phyloP scores from a whole-genome alignment of 1,284 basidiomycete genomes.

The Cryptococcus sp. region DNA sequence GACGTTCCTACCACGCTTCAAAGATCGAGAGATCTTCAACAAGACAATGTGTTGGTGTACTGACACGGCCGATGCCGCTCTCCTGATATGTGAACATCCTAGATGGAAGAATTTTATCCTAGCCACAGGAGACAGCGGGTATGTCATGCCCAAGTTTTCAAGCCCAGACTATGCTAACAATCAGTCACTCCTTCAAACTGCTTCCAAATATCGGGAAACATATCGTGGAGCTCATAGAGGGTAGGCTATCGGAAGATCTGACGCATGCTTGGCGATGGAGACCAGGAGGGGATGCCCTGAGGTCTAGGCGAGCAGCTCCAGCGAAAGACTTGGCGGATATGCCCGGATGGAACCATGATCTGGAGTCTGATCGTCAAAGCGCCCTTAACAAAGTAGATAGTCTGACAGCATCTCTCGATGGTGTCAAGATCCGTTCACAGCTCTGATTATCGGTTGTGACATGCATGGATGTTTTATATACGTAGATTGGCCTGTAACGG shows the following conservation, averaged over 20 bases:
- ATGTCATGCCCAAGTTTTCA: too few relatives aligned
- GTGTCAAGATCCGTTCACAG: too few relatives aligned
- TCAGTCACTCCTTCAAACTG: constrained; percentile 40
- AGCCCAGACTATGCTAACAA: too few relatives aligned
- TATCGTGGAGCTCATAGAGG: constrained; percentile 42
- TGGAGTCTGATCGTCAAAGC: too few relatives aligned
- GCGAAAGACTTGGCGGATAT: constrained; percentile 31
- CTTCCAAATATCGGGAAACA: constrained; percentile 47
- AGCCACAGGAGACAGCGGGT: constrained; percentile 36
- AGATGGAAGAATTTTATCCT: constrained; percentile 29
- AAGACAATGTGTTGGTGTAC: constrained; percentile 45
- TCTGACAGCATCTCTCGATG: too few relatives aligned
- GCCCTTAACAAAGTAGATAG: too few relatives aligned
- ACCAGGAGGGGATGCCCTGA: constrained; percentile 30
- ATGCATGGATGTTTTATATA: too few relatives aligned
- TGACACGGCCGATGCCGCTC: constrained; percentile 35
- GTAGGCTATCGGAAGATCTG: constrained; percentile 27
- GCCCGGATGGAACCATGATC: constrained; percentile 32
- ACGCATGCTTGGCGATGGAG: constrained; percentile 35
- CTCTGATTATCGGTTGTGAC: too few relatives aligned
- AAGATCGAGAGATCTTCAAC: constrained; percentile 27
- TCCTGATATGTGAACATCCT: constrained; percentile 36
- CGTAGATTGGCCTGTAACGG: too few relatives aligned
- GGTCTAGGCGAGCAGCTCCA: constrained; percentile 10
- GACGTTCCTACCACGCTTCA: constrained; percentile 34